Base-by-base conservation (phyloP, 2,329 filamentous ascomycete genomes). In the Aureobasidium sp. region DNA sequence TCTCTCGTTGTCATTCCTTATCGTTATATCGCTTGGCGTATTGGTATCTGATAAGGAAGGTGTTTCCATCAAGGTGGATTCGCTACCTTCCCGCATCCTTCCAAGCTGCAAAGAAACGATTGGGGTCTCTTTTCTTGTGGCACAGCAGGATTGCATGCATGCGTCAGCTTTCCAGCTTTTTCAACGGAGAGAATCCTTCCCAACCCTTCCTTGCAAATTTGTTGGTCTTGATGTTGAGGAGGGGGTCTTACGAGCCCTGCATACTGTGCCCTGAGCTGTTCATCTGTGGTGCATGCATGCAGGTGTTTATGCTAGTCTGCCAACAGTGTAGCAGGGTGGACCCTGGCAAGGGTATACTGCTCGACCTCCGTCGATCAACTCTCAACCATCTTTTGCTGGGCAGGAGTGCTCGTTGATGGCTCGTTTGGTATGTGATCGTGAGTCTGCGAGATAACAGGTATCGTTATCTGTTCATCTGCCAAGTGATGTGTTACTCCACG, bases 151-250 rank as follows among this genome's bases (percentile, higher is more conserved):
- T 25, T 25, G 22, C 22, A 41, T 55, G 51, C 51, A 55, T 25
- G 51, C 20, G 12, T 14, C 51, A 42, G 9, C 48, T 20, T 36
- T n/a, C n/a, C 41, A 44, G 41, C 41, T 44, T 29, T 42, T 29
- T 55, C 51, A 34, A 55, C 29, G 22, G 22, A 25, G 11, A 55
- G 39, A 42, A 39, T n/a, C 51, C 17, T 55, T 31, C 51, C 8
- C 51, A 55, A 42, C 36, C 37, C 9, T 25, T 20, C 22, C 22
- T 25, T 25, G 22, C 22, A 22, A 8, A 20, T 31, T 5, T 42
- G 31, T 53, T 51, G 47, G 36, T 34, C 2, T 17, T 25, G 51
- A 42, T 55, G 51, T 55, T 55, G 51, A 55, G 51, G 51, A 55
- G 34, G 11, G 49, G 37, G 6, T n/a, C 7, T 25, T 39, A 7